Evolutionary conservation across 2,329 filamentous ascomycete genomes (phyloP).

Genomic region (Claviceps citrina): DNA sequence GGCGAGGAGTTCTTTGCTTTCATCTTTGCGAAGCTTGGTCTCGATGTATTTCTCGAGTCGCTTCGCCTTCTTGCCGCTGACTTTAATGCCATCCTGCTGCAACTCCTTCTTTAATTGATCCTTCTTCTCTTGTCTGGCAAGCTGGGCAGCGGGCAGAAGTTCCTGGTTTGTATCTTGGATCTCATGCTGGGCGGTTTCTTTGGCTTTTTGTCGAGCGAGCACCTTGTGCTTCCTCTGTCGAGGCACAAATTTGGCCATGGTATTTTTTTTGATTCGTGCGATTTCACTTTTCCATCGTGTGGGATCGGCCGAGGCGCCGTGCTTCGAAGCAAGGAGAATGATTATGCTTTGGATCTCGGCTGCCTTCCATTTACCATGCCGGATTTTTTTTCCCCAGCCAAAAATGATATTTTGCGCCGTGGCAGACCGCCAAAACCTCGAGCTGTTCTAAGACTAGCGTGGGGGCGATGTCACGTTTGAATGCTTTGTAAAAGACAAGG

Average conservation of each 20-base stretch:
- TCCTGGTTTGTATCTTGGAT: conserved; percentile 23
- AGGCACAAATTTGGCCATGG: conserved; percentile 44
- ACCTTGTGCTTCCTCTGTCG: conserved; percentile 54
- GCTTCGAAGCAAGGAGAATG: conserved; percentile 11
- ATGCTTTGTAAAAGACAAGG: too few species aligned
- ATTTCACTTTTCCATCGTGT: neutral
- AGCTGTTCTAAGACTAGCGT: conserved; percentile 20
- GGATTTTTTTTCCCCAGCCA: conserved; percentile 8
- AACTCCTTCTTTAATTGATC: conserved; percentile 40
- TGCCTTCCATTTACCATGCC: too few species aligned
- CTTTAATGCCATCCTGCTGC: conserved; percentile 33
- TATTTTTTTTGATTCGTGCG: neutral
- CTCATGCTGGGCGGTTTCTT: conserved; percentile 26
- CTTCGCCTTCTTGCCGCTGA: conserved; percentile 51
- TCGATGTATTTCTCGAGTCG: conserved; percentile 59
- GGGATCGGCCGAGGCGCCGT: neutral
- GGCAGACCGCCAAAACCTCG: conserved; percentile 19
- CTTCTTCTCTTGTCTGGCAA: conserved; percentile 38
- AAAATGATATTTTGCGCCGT: conserved; percentile 19
- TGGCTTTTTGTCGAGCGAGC: conserved; percentile 44
- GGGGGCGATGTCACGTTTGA: conserved; percentile 15
- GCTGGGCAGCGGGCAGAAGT: conserved; percentile 26
- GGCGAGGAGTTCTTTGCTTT: conserved; percentile 69
- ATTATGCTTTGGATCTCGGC: neutral
- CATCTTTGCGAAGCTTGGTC: conserved; percentile 86